phyloP scores from a whole-genome alignment of 2,329 filamentous ascomycete species.

The Aquanectria penicillioides region DNA sequence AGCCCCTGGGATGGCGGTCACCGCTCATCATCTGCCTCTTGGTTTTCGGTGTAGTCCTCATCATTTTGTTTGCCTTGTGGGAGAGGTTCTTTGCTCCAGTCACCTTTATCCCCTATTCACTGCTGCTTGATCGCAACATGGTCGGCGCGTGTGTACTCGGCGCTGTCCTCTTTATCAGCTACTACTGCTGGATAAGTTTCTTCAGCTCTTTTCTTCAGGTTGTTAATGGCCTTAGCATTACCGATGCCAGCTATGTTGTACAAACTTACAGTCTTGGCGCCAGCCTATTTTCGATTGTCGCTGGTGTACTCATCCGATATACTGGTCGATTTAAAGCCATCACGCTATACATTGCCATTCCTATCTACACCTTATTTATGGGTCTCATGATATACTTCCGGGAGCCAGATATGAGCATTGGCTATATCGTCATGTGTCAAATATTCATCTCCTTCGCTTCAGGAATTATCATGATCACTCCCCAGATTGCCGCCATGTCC shows the following conservation, averaged over 20 bases:
- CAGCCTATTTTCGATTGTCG: slow-evolving; percentile 49
- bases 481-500: slow-evolving; percentile 48
- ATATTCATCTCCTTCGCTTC: slow-evolving; percentile 47
- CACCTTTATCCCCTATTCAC: slow-evolving; percentile 56
- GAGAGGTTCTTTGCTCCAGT: slow-evolving; percentile 59
- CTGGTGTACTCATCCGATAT: slow-evolving; percentile 50
- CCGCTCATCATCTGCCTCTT: slow-evolving; percentile 58
- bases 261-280: slow-evolving; percentile 51
- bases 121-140: slow-evolving; percentile 45
- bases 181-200: slow-evolving; percentile 50
- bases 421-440: slow-evolving; percentile 51
- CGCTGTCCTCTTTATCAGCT: slow-evolving; percentile 41
- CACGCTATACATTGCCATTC: slow-evolving; percentile 40
- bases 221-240: slow-evolving; percentile 43
- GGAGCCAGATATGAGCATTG: slow-evolving; percentile 41
- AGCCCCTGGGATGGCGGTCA: slow-evolving; percentile 49
- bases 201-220: slow-evolving; percentile 55
- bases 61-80: slow-evolving; percentile 56
- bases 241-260: slow-evolving; percentile 43
- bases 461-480: slow-evolving; percentile 39
- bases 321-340: slow-evolving; percentile 48
- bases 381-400: slow-evolving; percentile 51
- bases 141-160: slow-evolving; percentile 39
- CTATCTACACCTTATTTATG: slow-evolving; percentile 43
- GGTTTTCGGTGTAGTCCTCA: slow-evolving; percentile 61